Evolutionary conservation across 2,329 filamentous ascomycete genomes (phyloP).

Genomic region (Reticulascus tulasneorum): DNA sequence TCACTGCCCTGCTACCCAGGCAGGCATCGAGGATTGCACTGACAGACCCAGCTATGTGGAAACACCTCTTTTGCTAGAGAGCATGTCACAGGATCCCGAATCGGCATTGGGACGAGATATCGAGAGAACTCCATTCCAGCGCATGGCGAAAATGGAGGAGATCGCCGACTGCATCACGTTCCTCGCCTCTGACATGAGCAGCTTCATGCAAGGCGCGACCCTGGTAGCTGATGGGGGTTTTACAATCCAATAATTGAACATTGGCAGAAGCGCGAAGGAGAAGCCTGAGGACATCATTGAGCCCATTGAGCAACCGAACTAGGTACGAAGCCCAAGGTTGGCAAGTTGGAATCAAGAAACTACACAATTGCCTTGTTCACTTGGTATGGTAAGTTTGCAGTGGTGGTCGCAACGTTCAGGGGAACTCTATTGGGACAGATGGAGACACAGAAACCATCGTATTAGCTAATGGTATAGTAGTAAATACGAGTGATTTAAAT

Average conservation of each 20-base stretch:
- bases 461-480: no score
- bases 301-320: no score
- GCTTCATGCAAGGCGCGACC: conserved; percentile 46
- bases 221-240: conserved; percentile 45
- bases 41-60: conserved; percentile 33
- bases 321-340: no score
- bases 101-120: conserved; percentile 33
- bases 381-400: no score
- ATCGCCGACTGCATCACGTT: conserved; percentile 50
- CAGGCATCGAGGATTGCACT: not conserved
- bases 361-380: no score
- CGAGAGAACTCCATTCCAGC: conserved; percentile 40
- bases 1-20: not conserved
- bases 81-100: conserved; percentile 18
- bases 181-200: conserved; percentile 47
- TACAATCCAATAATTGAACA: conserved; percentile 19
- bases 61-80: conserved; percentile 32
- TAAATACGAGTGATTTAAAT: no score
- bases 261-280: not conserved
- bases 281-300: no score
- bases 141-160: conserved; percentile 46
- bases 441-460: no score
- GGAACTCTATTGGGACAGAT: no score
- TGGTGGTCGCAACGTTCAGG: no score
- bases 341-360: no score